Evolutionary conservation across 768 basidiomycete genomes (phyloP).

Genomic region (Tricholoma saponaceum): DNA sequence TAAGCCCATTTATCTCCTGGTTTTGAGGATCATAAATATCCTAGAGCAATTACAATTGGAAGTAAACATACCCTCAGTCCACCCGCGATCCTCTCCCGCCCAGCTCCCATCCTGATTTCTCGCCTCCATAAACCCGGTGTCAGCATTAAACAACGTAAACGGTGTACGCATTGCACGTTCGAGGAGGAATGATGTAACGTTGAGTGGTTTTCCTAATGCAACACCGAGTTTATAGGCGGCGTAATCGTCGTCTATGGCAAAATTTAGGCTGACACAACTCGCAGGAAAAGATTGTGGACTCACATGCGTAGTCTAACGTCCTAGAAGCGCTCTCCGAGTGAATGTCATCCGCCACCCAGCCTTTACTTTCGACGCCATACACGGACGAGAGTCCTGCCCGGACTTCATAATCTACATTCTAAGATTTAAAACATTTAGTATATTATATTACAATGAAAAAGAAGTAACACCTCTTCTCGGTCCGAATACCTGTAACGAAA

Average conservation of each 20-base stretch:
- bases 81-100: constrained; percentile 70
- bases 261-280: constrained; percentile 7
- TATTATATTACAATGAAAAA: background rate
- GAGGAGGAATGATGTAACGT: constrained; percentile 44
- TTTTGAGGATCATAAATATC: background rate
- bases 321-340: constrained; percentile 79
- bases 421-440: background rate
- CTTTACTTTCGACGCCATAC: constrained; percentile 49
- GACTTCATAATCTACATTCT: constrained; percentile 78
- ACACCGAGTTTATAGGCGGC: constrained; percentile 62
- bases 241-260: constrained; percentile 65
- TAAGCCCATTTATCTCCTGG: constrained; percentile 59
- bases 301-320: constrained; percentile 77
- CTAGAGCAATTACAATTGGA: background rate
- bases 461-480: constrained; percentile 53
- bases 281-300: constrained; percentile 13
- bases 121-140: constrained; percentile 81
- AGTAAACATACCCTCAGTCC: constrained; percentile 64
- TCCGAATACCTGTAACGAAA: constrained; percentile 51
- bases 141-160: constrained; percentile 62
- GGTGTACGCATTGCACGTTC: constrained; percentile 54
- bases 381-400: constrained; percentile 71
- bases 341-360: constrained; percentile 79
- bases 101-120: constrained; percentile 62
- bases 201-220: constrained; percentile 44